Base-by-base conservation (phyloP, 495 filamentous ascomycete species). In the Penicillium salamii region DNA sequence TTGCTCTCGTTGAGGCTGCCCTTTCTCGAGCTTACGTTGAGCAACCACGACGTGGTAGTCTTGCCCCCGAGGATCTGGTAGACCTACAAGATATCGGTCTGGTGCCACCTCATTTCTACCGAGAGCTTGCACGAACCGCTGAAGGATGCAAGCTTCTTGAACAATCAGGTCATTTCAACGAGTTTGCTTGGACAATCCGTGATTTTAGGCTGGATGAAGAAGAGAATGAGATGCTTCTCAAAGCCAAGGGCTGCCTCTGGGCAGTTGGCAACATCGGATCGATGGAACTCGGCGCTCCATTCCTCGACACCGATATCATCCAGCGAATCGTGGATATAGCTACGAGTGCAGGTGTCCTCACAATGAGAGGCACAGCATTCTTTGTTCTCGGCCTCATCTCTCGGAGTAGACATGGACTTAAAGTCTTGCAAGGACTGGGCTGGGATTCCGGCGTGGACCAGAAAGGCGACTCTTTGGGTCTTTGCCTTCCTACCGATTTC, bases 241-340 rank as follows among this genome's bases (percentile, higher is more conserved):
- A 96, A 63, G 89, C 97, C 44, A 98, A 97, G 62, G 93, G 95
- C 21, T 96, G 89, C 61, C 78, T 98, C 15, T 98, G 93, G 93
- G 93, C 93, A 0, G 89, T 98, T 7, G 93, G 95, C 20, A 98
- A 98, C 60, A 90, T 98, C 38, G 93, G 93, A 1, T 96, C 90
- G 3, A 98, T 98, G 95, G 91, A 96, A 57, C 82, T 97, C 24
- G 93, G 95, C 2, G 93, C 91, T 0, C 88, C 89, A 0, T 98
- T 98, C 67, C 77, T 98, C 3, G 85, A 85, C 45, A 83, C 83
- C 35, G 88, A 96, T 49, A 89, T 97, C 23, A 88, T 97, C 20
- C 78, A 84, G 60, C 79, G 83, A 48, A 90, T 97, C 36, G 82
- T 97, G 44, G 72, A 79, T 55, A 96, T 98, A 63, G 95, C 93